Percentiles rank a stretch among this genome's conserved stretches.
Evolutionary conservation across 1,139 yeast genomes (phyloP).

Genomic region (Geotrichum reessii): DNA sequence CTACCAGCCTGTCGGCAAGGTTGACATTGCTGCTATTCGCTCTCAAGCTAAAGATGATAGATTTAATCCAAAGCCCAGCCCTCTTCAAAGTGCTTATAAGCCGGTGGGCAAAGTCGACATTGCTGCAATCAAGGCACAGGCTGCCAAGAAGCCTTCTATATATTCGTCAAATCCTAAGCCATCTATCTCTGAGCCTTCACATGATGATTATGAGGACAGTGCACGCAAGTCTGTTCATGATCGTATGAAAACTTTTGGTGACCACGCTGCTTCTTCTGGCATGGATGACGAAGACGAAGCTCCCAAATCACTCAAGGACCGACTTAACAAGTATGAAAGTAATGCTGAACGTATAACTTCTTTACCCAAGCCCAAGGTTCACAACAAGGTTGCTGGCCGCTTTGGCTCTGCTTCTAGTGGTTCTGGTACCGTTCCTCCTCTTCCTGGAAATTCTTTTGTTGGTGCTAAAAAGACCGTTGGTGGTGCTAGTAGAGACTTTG

Average conservation of each 20-base stretch:
- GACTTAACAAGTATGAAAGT: slow-evolving; percentile 27
- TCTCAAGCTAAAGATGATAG: slow-evolving; percentile 35
- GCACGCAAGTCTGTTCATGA: slow-evolving; percentile 43
- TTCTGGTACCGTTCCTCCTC: slow-evolving; percentile 33
- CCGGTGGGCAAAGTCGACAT: slow-evolving; percentile 57
- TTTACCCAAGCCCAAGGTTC: slow-evolving; percentile 60
- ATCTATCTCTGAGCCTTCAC: slow-evolving; percentile 8
- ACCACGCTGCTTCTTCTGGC: slow-evolving; percentile 9
- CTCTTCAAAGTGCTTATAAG: slow-evolving; percentile 40
- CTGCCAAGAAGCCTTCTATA: slow-evolving; percentile 26
- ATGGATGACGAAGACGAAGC: slow-evolving; percentile 17
- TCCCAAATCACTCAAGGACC: slow-evolving; percentile 25
- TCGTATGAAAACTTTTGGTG: slow-evolving; percentile 35
- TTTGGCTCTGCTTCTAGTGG: slow-evolving; percentile 33
- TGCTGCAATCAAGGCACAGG: slow-evolving; percentile 43
- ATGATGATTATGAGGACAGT: slow-evolving; percentile 26
- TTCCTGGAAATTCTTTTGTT: slow-evolving; percentile 46
- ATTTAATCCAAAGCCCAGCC: slow-evolving; percentile 30
- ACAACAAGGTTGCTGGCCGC: slow-evolving; percentile 48
- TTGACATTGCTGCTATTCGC: slow-evolving; percentile 46
- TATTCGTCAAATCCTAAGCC: slow-evolving; percentile 8
- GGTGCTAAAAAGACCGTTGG: slow-evolving; percentile 47
- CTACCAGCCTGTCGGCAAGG: slow-evolving; percentile 54
- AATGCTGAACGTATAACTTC: slow-evolving; percentile 46
- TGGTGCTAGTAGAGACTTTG: slow-evolving; percentile 63